phyloP scores from a whole-genome alignment of 2,329 filamentous ascomycete species.

The Fusarium paranaense region DNA sequence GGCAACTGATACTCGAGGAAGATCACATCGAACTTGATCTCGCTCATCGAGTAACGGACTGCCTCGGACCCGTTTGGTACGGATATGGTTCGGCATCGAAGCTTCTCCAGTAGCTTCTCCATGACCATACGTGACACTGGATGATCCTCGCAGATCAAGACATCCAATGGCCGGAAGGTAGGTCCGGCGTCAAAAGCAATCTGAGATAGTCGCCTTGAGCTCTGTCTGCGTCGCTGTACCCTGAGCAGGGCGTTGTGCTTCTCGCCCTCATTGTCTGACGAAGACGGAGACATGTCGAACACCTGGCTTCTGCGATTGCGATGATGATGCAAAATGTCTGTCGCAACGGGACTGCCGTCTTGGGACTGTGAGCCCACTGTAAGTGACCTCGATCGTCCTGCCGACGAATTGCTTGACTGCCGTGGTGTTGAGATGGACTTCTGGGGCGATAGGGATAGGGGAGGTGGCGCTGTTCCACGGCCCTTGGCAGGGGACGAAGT shows the following conservation, averaged over 20 bases:
- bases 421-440: slow-evolving; percentile 71
- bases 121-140: slow-evolving; percentile 98
- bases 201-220: slow-evolving; percentile 92
- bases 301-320: slow-evolving; percentile 94
- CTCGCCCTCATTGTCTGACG: slow-evolving; percentile 95
- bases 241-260: slow-evolving; percentile 91
- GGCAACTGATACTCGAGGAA: slow-evolving; percentile 98
- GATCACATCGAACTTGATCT: slow-evolving; percentile 98
- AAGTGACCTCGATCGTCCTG: slow-evolving; percentile 82
- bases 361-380: slow-evolving; percentile 96
- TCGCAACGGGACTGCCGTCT: slow-evolving; percentile 81
- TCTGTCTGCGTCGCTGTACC: slow-evolving; percentile 93
- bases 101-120: slow-evolving; percentile 95
- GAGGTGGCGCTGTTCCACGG: slow-evolving; percentile 62
- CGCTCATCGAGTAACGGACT: slow-evolving; percentile 91
- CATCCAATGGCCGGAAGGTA: slow-evolving; percentile 88
- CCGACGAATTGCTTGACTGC: slow-evolving; percentile 70
- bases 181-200: slow-evolving; percentile 88
- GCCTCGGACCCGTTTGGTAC: slow-evolving; percentile 92
- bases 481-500: slow-evolving; percentile 66
- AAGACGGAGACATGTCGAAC: slow-evolving; percentile 96
- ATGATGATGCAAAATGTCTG: slow-evolving; percentile 79
- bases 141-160: slow-evolving; percentile 97
- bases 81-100: slow-evolving; percentile 93
- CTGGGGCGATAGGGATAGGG: slow-evolving; percentile 69